These are phyloP conservation scores for Anisodus acutangulus DNA, from an alignment of 257 asterid genomes.

Conservation along the genomic window DNA sequence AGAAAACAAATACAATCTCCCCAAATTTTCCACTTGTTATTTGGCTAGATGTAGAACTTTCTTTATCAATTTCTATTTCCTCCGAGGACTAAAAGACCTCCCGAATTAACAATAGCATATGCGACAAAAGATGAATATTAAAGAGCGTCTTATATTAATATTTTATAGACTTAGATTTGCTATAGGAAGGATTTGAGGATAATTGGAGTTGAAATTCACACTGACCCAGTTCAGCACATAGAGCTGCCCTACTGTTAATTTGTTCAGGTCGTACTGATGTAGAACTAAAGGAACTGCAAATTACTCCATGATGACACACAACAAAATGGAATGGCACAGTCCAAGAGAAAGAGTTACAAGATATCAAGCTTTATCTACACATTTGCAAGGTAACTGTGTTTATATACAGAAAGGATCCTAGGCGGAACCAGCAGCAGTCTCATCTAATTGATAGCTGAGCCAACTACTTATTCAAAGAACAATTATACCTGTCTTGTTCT, in stretches of 20 bases:
- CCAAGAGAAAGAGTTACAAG: neutral
- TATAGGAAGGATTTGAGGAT: slow-evolving; percentile 7
- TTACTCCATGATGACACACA: neutral
- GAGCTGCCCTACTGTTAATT: neutral
- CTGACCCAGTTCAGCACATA: neutral
- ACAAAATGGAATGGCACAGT: slow-evolving; percentile 15
- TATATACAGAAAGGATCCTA: slow-evolving; percentile 6
- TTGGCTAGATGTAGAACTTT: neutral
- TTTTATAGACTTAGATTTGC: slow-evolving; percentile 4
- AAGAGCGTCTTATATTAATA: neutral
- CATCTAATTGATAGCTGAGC: neutral
- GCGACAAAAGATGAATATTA: neutral
- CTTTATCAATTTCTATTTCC: neutral
- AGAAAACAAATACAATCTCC: neutral
- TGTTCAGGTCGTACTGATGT: slow-evolving; percentile 3
- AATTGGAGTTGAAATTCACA: neutral
- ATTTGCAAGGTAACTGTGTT: slow-evolving; percentile 7
- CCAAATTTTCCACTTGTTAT: slow-evolving; percentile 16
- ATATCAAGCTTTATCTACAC: neutral
- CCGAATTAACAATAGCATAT: neutral
- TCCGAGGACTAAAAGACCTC: neutral
- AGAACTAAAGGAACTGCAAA: slow-evolving; percentile 23
- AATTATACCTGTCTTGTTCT: neutral
- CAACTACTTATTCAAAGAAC: slow-evolving; percentile 14
- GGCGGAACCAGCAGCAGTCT: neutral